Evolutionary conservation across 164 flowering plant species (phyloP), one percentile per base, ranked within the genome.

Genomic region (Paratinospora sagittata): DNA sequence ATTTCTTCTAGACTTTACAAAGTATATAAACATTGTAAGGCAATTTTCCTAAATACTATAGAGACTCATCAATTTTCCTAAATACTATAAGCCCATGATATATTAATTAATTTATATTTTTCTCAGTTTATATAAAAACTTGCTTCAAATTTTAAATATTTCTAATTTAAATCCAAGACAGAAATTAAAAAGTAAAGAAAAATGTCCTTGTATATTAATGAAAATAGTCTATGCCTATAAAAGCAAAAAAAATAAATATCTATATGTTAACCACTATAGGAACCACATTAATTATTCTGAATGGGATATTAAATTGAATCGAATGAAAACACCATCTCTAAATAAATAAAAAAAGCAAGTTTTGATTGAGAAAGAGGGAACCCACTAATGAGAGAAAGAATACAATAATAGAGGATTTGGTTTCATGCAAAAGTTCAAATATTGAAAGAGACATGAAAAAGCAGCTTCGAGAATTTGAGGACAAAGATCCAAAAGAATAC

Each of bases 391-490:
- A 21, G 41, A 21, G 41, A 14, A 65, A 27, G 23, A 65, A 33
- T 27, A 45, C 64, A 66, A 67, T 73, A 67, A 73, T 67, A 61
- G 66, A 39, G 61, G 36, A 34, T 43, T 24, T 23, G 63, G 17
- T 19, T 37, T 9, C 75, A 67, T 60, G 71, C 43, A 67, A 67
- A 67, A 60, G 43, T 27, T 27, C 16, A 2, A 30, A 30, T 65
- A 49, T 14, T 52, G 27, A 33, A 47, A 55, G 61, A 62, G 57
- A 68, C 63, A 67, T 47, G 8, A 60, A 60, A 73, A 68, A 67
- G 71, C 71, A 73, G 43, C 67, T 73, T 73, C 71, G 23, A 68
- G 71, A 68, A 16, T 52, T 61, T 26, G 64, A 12, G 16, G 63
- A 9, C 60, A 37, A 69, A 58, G 72, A 49, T 60, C 49, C 52